phyloP scores from a whole-genome alignment of 495 filamentous ascomycete genomes.

The Neurospora sp. region DNA sequence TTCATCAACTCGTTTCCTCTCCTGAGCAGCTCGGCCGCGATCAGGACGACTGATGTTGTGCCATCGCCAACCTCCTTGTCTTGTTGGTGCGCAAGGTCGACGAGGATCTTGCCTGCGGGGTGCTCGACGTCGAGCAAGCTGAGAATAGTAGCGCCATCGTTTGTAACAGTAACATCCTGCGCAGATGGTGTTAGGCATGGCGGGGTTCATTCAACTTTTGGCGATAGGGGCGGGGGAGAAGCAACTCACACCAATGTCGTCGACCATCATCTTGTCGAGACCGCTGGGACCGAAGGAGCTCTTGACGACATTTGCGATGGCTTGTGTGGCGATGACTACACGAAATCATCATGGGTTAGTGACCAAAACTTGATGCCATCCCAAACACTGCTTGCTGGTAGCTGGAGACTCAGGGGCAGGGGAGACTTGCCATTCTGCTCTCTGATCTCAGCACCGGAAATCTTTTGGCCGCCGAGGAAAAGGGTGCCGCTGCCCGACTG shows the following conservation, averaged over 20 bases:
- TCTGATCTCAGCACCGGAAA: slow-evolving; percentile 86
- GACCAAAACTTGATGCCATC: slow-evolving; percentile 8
- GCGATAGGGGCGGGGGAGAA: slow-evolving; percentile 4
- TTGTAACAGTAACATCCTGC: slow-evolving; percentile 96
- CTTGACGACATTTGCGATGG: slow-evolving; percentile 97
- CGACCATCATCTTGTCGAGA: slow-evolving; percentile 99
- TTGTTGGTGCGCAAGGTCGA: slow-evolving; percentile 95
- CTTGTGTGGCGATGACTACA: slow-evolving; percentile 84
- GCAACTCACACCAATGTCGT: slow-evolving; percentile 82
- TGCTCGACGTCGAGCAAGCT: slow-evolving; percentile 93
- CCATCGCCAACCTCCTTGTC: slow-evolving; percentile 98
- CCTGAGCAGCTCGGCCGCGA: slow-evolving; percentile 89
- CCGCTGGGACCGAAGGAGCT: slow-evolving; percentile 96
- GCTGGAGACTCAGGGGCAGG: slow-evolving; percentile 1
- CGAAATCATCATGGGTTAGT: slow-evolving; percentile 10
- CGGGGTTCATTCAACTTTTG: not conserved
- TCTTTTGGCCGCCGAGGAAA: slow-evolving; percentile 89
- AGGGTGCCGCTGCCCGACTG: slow-evolving; percentile 80
- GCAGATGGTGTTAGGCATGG: slow-evolving; percentile 8
- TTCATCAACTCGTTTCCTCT: slow-evolving; percentile 97
- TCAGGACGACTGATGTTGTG: slow-evolving; percentile 94
- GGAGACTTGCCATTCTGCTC: slow-evolving; percentile 77
- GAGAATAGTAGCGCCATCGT: slow-evolving; percentile 96
- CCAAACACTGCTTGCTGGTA: not conserved
- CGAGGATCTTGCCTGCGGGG: slow-evolving; percentile 95